phyloP scores from a whole-genome alignment of 208 protist genomes.

The Acanthamoeba rhysodes region DNA sequence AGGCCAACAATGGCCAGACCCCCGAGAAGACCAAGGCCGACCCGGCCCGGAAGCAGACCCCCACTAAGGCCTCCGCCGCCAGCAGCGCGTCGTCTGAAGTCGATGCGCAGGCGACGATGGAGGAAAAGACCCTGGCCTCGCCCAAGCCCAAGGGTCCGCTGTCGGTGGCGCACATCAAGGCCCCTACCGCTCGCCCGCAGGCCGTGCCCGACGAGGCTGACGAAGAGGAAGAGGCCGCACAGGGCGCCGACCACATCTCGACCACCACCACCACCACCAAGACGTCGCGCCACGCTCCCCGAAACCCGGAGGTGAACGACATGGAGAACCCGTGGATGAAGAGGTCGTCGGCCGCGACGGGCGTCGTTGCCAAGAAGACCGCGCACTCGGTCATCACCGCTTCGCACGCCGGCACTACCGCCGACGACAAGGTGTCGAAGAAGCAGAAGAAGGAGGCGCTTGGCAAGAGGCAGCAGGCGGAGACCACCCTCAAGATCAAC shows the following conservation, averaged over 20 bases:
- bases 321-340: slow-evolving; percentile 76
- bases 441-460: slow-evolving; percentile 47
- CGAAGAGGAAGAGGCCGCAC: neutral
- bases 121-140: neutral
- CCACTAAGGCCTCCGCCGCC: neutral
- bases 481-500: slow-evolving; percentile 61
- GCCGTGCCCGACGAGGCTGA: neutral
- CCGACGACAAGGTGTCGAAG: slow-evolving; percentile 60
- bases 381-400: slow-evolving; percentile 27
- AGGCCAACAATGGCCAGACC: neutral
- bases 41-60: neutral
- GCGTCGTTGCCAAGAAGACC: slow-evolving; percentile 52
- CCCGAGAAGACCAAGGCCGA: neutral
- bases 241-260: too few relatives aligned
- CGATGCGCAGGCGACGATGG: neutral
- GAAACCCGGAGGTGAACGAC: slow-evolving; percentile 42
- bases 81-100: neutral
- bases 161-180: slow-evolving; percentile 8
- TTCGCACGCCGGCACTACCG: neutral
- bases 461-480: slow-evolving; percentile 24
- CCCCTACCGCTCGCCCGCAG: neutral
- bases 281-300: neutral
- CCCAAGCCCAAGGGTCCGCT: slow-evolving; percentile 1
- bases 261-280: neutral
- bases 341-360: slow-evolving; percentile 33